Conservation (phyloP, 768 basidiomycete genomes). For the Boletus reticulatus region DNA sequence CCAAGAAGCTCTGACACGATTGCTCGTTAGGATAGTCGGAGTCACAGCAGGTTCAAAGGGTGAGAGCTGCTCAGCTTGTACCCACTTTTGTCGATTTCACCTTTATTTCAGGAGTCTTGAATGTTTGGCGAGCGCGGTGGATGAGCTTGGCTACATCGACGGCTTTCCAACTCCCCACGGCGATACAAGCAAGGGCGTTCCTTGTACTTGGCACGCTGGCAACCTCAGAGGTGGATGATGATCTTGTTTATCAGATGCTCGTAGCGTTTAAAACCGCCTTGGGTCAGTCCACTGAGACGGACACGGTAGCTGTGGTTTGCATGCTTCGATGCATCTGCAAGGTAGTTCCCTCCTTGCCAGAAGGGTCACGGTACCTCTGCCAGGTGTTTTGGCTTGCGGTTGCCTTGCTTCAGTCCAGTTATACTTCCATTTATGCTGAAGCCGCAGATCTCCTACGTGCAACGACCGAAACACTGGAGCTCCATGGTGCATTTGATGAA, state of each 20-base stretch:
- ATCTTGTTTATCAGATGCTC: conserved; percentile 90
- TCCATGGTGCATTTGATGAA: conserved; percentile 55
- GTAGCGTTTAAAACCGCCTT: conserved; percentile 81
- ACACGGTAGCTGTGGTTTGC: conserved; percentile 72
- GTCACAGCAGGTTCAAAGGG: conserved; percentile 68
- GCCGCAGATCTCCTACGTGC: conserved; percentile 65
- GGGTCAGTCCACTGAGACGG: conserved; percentile 61
- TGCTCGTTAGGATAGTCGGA: conserved; percentile 64
- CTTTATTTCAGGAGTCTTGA: conserved; percentile 57
- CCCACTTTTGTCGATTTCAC: conserved; percentile 4
- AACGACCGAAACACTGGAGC: conserved; percentile 62
- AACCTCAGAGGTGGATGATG: conserved; percentile 84
- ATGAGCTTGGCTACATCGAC: conserved; percentile 86
- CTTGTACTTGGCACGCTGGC: conserved; percentile 81
- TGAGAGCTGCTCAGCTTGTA: conserved; percentile 32
- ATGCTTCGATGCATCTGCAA: conserved; percentile 87
- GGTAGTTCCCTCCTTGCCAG: conserved; percentile 67
- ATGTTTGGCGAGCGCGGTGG: conserved; percentile 92
- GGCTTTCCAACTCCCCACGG: conserved; percentile 86
- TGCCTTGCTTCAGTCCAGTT: conserved; percentile 75
- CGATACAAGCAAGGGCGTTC: conserved; percentile 87
- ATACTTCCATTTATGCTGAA: conserved; percentile 66
- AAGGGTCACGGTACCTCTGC: conserved; percentile 68
- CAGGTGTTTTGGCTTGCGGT: conserved; percentile 89
- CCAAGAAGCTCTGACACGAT: conserved; percentile 61